Conservation (phyloP, 2,329 filamentous ascomycete species). For the Phaeosphaeriaceae sp. region DNA sequence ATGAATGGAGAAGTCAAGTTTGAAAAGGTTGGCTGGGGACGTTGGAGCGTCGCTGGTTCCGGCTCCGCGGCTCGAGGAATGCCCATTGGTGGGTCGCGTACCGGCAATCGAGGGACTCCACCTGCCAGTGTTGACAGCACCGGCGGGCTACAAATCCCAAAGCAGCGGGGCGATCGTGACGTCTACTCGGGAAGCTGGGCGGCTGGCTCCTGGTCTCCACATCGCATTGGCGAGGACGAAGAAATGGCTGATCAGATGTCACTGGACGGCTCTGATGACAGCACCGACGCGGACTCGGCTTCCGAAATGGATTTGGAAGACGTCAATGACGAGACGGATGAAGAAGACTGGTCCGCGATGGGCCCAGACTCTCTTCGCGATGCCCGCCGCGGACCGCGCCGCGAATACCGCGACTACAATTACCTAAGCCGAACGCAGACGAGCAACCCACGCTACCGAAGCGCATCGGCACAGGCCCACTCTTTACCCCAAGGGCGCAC, state of each 20-base stretch:
- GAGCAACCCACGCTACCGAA: slow-evolving; percentile 36
- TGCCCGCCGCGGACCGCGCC: slow-evolving; percentile 47
- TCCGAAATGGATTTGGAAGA: slow-evolving; percentile 74
- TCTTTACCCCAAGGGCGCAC: slow-evolving; percentile 32
- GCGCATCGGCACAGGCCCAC: slow-evolving; percentile 36
- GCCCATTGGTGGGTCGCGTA: slow-evolving; percentile 47
- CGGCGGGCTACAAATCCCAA: slow-evolving; percentile 57
- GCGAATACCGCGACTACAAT: slow-evolving; percentile 48
- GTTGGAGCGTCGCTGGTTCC: slow-evolving; percentile 75
- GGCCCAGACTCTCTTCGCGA: slow-evolving; percentile 84
- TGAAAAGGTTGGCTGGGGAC: slow-evolving; percentile 96
- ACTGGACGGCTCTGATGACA: slow-evolving; percentile 70
- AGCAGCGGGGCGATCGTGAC: slow-evolving; percentile 40
- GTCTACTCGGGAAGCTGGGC: slow-evolving; percentile 66
- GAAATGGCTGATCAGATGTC: slow-evolving; percentile 91
- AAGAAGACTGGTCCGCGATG: slow-evolving; percentile 93
- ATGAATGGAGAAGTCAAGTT: slow-evolving; percentile 78
- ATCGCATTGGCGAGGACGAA: slow-evolving; percentile 45
- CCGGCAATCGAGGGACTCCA: slow-evolving; percentile 51
- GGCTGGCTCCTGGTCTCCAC: slow-evolving; percentile 77
- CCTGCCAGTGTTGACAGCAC: slow-evolving; percentile 56
- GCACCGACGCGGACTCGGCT: slow-evolving; percentile 73
- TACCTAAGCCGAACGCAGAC: slow-evolving; percentile 46
- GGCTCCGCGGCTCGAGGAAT: slow-evolving; percentile 60
- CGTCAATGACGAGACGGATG: slow-evolving; percentile 82